Evolutionary conservation across 441 rosid genomes (phyloP).

Genomic region (Aquilaria agallochum): DNA sequence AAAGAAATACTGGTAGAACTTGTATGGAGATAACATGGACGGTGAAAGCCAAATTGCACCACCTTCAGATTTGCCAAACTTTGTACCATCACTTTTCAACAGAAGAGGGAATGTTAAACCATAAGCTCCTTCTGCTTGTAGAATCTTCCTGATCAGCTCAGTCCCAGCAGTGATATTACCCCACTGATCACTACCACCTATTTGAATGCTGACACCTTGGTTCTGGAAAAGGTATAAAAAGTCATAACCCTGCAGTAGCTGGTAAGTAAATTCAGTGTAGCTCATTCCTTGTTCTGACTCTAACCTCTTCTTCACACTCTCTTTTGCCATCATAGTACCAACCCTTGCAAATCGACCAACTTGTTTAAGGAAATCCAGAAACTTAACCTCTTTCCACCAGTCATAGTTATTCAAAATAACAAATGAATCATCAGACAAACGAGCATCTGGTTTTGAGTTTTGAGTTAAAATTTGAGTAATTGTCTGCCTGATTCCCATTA

Average conservation of each 20-base stretch:
- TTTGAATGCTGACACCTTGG: slow-evolving; percentile 79
- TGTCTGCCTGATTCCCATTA: slow-evolving; percentile 42
- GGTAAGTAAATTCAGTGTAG: slow-evolving; percentile 87
- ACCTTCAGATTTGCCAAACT: slow-evolving; percentile 95
- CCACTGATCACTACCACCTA: slow-evolving; percentile 99
- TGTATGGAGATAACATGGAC: slow-evolving; percentile 72
- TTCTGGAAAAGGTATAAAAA: slow-evolving; percentile 63
- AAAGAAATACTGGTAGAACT: slow-evolving; percentile 94
- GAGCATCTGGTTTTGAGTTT: slow-evolving; percentile 10
- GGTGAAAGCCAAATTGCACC: slow-evolving; percentile 96
- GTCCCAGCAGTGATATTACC: slow-evolving; percentile 95
- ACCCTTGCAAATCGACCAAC: slow-evolving; percentile 87
- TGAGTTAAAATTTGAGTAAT: slow-evolving; percentile 42
- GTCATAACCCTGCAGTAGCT: slow-evolving; percentile 88
- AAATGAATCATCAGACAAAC: slow-evolving; percentile 12
- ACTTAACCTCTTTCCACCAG: slow-evolving; percentile 86
- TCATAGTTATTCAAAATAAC: slow-evolving; percentile 79
- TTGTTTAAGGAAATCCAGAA: slow-evolving; percentile 74
- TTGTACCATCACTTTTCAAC: slow-evolving; percentile 84
- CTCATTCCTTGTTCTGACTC: slow-evolving; percentile 96
- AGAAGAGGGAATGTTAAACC: slow-evolving; percentile 93
- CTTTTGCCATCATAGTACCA: slow-evolving; percentile 81
- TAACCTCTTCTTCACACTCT: slow-evolving; percentile 89
- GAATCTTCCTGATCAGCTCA: slow-evolving; percentile 74
- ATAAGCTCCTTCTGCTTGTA: slow-evolving; percentile 64